A percentile compares a stretch with the other conserved stretches of the same genome.
These are phyloP conservation scores for Mrakia frigida DNA, from an alignment of 768 basidiomycete genomes.

Conservation along the genomic window DNA sequence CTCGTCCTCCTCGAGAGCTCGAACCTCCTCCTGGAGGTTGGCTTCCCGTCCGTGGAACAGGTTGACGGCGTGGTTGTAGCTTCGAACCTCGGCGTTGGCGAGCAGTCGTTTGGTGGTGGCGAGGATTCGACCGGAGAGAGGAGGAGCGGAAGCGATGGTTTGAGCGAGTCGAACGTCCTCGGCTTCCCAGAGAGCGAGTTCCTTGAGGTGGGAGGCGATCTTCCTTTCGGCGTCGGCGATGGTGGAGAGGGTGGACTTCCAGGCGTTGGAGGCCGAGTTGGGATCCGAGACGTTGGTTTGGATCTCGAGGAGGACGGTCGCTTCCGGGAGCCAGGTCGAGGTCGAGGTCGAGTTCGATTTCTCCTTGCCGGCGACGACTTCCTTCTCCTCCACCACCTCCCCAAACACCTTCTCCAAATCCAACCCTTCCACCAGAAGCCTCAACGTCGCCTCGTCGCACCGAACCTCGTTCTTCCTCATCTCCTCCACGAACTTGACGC, in stretches of 20 bases:
- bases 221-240: background rate
- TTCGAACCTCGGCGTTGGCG: background rate
- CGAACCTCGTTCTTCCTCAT: background rate
- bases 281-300: background rate
- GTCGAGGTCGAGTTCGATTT: background rate
- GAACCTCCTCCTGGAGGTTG: background rate
- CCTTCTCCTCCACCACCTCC: background rate
- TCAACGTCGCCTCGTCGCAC: background rate
- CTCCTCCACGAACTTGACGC: background rate
- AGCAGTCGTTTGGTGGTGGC: background rate
- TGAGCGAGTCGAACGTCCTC: background rate
- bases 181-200: background rate
- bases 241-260: background rate
- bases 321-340: background rate
- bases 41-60: background rate
- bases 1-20: background rate
- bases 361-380: background rate
- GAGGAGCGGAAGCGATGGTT: background rate
- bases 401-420: background rate
- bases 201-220: background rate
- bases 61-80: background rate
- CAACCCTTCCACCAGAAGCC: background rate
- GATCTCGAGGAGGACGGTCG: background rate
- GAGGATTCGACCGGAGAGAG: background rate
- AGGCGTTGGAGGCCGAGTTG: background rate